phyloP scores from a whole-genome alignment of 148 eudicot genomes.

The Cornus controversa region DNA sequence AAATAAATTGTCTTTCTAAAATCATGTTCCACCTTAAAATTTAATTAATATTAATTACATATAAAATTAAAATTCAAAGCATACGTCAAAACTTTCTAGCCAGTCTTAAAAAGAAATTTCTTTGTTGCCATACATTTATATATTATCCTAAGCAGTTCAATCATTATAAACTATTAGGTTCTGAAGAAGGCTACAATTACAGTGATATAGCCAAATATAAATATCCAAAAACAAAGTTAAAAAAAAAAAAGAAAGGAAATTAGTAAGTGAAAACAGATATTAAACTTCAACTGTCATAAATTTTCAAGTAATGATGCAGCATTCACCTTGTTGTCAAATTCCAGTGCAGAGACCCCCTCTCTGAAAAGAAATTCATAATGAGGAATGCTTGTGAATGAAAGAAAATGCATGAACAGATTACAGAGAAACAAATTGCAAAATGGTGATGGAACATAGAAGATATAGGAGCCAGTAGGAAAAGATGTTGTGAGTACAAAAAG shows the following conservation, averaged over 20 bases:
- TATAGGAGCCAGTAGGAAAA: neutral
- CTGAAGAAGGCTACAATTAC: neutral
- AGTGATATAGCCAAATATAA: neutral
- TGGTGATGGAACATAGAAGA: neutral
- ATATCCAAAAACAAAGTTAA: neutral
- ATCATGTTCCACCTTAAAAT: neutral
- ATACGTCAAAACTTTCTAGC: slow-evolving; percentile 2
- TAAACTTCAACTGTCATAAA: slow-evolving; percentile 5
- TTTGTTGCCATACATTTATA: neutral
- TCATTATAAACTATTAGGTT: neutral
- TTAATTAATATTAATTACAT: no score
- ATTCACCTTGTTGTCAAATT: slow-evolving; percentile 80
- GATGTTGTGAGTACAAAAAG: neutral
- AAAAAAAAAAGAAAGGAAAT: neutral
- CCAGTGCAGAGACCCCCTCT: slow-evolving; percentile 65
- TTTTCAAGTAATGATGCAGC: neutral
- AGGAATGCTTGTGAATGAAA: neutral
- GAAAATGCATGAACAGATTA: neutral
- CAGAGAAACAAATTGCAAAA: neutral
- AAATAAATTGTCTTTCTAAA: neutral
- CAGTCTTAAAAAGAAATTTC: neutral
- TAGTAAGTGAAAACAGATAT: no score
- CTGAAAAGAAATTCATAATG: slow-evolving; percentile 22
- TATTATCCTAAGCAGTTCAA: neutral
- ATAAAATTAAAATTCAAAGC: neutral